These are phyloP conservation scores for Piper betle DNA, from an alignment of 164 flowering plant species.

Conservation along the genomic window DNA sequence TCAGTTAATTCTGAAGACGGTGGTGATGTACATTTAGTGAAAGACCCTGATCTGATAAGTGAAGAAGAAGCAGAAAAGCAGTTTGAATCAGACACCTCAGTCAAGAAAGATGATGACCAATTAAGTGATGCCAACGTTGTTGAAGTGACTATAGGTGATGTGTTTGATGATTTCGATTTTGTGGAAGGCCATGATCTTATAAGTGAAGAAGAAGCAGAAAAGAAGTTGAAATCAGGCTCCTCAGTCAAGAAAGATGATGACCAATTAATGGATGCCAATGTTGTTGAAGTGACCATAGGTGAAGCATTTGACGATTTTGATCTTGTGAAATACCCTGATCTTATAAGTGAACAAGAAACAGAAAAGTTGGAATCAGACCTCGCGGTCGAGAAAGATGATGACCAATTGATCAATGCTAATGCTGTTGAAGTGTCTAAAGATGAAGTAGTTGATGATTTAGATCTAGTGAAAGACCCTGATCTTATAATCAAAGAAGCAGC, in stretches of 20 bases:
- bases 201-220: constrained; percentile 20
- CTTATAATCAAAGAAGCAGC: too few relatives aligned
- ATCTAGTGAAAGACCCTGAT: too few relatives aligned
- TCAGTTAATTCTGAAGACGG: constrained; percentile 18
- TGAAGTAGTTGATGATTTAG: neutral
- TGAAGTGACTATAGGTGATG: too few relatives aligned
- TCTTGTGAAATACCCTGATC: too few relatives aligned
- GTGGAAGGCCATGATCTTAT: constrained; percentile 28
- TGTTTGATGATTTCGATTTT: constrained; percentile 29
- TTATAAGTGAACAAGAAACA: too few relatives aligned
- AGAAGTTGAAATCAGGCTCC: constrained; percentile 11
- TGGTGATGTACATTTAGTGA: constrained; percentile 35
- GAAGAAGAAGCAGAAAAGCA: too few relatives aligned
- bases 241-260: constrained; percentile 5
- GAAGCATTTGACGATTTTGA: too few relatives aligned
- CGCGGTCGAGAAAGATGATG: neutral
- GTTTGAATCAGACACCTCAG: too few relatives aligned
- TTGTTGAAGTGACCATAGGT: too few relatives aligned
- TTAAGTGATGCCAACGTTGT: constrained; percentile 13
- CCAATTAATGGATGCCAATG: neutral
- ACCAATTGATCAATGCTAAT: neutral
- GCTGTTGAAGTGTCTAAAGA: neutral
- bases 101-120: too few relatives aligned
- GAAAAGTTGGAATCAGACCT: constrained; percentile 1
- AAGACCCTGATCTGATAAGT: constrained; percentile 20